Evolutionary conservation across 306 rosid species (phyloP).

Genomic region (Boehmeria nivea): DNA sequence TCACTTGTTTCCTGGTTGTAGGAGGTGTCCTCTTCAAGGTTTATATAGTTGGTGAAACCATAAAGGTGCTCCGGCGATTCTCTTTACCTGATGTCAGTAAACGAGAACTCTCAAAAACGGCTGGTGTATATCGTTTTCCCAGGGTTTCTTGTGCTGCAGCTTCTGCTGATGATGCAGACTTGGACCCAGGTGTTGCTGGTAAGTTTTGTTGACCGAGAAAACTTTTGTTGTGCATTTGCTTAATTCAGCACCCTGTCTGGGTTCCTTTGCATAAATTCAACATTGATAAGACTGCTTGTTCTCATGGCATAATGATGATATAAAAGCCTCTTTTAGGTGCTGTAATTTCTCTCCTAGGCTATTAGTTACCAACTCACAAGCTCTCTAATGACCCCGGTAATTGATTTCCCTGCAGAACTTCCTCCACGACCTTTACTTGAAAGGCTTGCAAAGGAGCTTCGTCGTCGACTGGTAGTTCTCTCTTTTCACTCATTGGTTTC

Average conservation of each 20-base stretch:
- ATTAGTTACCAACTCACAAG: too few relatives aligned
- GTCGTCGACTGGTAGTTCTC: conserved; percentile 55
- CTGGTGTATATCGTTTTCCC: conserved; percentile 66
- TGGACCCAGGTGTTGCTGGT: conserved; percentile 84
- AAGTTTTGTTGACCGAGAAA: conserved; percentile 27
- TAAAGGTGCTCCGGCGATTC: conserved; percentile 87
- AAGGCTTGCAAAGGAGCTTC: conserved; percentile 80
- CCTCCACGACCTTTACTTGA: conserved; percentile 89
- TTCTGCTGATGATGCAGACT: conserved; percentile 91
- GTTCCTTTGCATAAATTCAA: not conserved
- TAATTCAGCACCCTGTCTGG: too few relatives aligned
- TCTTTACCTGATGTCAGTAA: conserved; percentile 79
- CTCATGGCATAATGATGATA: not conserved
- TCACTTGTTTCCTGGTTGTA: conserved; percentile 23
- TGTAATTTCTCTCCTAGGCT: not conserved
- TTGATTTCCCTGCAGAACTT: conserved; percentile 59
- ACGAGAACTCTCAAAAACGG: conserved; percentile 63
- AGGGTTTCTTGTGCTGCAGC: conserved; percentile 97
- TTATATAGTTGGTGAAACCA: conserved; percentile 85
- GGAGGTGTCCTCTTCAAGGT: conserved; percentile 95
- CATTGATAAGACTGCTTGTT: not conserved
- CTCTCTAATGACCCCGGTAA: not conserved
- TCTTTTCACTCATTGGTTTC: not conserved
- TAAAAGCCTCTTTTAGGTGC: not conserved
- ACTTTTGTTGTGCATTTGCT: too few relatives aligned